Percentiles rank a stretch among this genome's conserved stretches.
phyloP scores from a whole-genome alignment of 1,284 basidiomycete species.

The Sporisorium scitamineum region DNA sequence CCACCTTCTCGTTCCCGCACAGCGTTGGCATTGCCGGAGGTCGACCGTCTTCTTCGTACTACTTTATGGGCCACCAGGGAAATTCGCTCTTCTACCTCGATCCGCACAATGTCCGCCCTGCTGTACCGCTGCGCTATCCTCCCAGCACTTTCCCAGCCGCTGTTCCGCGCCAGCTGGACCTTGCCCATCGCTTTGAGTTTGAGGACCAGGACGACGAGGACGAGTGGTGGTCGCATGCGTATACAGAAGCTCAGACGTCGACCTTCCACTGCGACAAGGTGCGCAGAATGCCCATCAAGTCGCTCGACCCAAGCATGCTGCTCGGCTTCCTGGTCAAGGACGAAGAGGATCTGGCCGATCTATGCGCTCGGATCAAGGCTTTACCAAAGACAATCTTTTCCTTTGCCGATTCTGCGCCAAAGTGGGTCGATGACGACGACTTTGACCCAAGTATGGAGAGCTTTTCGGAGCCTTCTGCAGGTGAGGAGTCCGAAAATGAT shows the following conservation, averaged over 20 bases:
- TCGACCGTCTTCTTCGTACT: constrained; percentile 93
- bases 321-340: constrained; percentile 88
- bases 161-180: constrained; percentile 24
- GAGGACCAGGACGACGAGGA: constrained; percentile 35
- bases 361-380: constrained; percentile 74
- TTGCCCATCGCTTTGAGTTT: constrained; percentile 17
- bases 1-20: constrained; percentile 91
- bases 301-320: constrained; percentile 96
- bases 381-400: constrained; percentile 67
- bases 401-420: constrained; percentile 79
- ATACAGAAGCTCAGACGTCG: constrained; percentile 77
- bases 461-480: constrained; percentile 54
- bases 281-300: constrained; percentile 88
- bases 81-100: constrained; percentile 84
- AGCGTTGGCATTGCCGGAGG: constrained; percentile 96
- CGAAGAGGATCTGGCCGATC: constrained; percentile 85
- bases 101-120: constrained; percentile 87
- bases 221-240: constrained; percentile 77
- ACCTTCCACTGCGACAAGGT: constrained; percentile 95
- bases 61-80: constrained; percentile 92
- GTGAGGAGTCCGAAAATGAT: constrained; percentile 28
- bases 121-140: constrained; percentile 80
- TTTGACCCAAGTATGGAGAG: constrained; percentile 77
- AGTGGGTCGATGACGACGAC: constrained; percentile 83
- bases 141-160: constrained; percentile 69